Evolutionary conservation across 192 early-diverging fungal species (phyloP).

Genomic region (Borealophlyctis nickersoniae): DNA sequence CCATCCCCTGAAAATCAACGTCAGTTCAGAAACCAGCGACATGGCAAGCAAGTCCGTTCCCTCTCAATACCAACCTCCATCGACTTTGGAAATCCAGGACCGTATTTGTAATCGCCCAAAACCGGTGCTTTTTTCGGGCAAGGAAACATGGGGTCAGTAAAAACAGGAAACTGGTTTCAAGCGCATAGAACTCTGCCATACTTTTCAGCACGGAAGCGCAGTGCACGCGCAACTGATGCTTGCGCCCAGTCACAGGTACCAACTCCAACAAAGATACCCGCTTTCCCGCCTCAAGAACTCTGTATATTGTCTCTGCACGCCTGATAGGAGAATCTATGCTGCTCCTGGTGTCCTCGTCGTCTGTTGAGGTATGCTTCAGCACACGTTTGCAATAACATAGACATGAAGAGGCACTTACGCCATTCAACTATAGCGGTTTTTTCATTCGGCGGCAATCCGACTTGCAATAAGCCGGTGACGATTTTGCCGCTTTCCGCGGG

Average conservation of each 20-base stretch:
- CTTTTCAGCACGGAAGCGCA: conserved; percentile 32
- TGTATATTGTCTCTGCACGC: conserved; percentile 31
- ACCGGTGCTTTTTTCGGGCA: conserved; percentile 23
- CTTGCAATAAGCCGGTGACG: conserved; percentile 34
- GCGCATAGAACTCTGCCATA: neutral
- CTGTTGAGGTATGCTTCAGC: too few relatives aligned
- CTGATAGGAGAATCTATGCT: conserved; percentile 13
- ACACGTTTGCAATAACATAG: too few relatives aligned
- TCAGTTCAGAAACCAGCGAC: neutral
- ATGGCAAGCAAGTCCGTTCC: neutral
- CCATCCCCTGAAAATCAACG: conserved; percentile 17
- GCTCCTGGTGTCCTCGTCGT: conserved; percentile 12
- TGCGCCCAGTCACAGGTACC: conserved; percentile 40
- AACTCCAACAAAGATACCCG: conserved; percentile 32
- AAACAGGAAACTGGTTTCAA: neutral
- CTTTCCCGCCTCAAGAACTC: conserved; percentile 17
- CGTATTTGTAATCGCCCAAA: conserved; percentile 48
- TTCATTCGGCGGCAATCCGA: conserved; percentile 27
- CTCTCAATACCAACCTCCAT: conserved; percentile 18
- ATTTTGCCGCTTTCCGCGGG: conserved; percentile 11
- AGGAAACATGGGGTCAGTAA: neutral
- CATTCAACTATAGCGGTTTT: conserved; percentile 35
- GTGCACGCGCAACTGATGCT: conserved; percentile 49
- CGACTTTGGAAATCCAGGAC: conserved; percentile 31
- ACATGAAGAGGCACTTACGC: conserved; percentile 16